Percentiles rank a stretch among this genome's conserved stretches.
phyloP scores from a whole-genome alignment of 257 asterid species.

The Ajuga chamaepitys region DNA sequence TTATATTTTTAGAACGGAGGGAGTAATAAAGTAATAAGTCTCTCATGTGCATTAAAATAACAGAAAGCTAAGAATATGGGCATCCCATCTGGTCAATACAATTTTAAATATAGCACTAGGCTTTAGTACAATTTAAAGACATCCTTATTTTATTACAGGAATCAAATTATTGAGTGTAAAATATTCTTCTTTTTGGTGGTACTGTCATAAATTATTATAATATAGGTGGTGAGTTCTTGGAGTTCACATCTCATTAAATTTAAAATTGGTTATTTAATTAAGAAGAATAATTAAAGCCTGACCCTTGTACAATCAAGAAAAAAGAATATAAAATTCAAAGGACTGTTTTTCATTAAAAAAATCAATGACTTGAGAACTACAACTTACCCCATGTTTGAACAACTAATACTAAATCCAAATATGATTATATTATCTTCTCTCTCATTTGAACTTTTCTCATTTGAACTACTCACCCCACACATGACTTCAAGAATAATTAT shows the following conservation, averaged over 20 bases:
- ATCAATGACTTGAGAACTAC: background rate
- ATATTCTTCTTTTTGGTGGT: background rate
- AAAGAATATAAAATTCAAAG: background rate
- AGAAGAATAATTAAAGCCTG: slow-evolving; percentile 15
- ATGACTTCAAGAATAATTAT: background rate
- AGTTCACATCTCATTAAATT: slow-evolving; percentile 16
- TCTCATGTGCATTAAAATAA: slow-evolving; percentile 22
- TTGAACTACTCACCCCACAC: slow-evolving; percentile 15
- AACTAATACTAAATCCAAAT: slow-evolving; percentile 1
- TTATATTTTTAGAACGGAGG: no score
- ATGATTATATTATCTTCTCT: slow-evolving; percentile 4
- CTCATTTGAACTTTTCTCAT: slow-evolving; percentile 20
- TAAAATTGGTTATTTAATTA: slow-evolving; percentile 9
- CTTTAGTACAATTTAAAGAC: slow-evolving; percentile 5
- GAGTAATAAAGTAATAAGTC: slow-evolving; percentile 12
- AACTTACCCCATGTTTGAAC: slow-evolving; percentile 14
- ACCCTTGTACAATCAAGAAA: slow-evolving; percentile 18
- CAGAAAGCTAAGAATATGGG: slow-evolving; percentile 18
- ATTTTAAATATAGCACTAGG: slow-evolving; percentile 9
- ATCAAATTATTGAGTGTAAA: slow-evolving; percentile 2
- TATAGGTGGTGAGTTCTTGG: slow-evolving; percentile 22
- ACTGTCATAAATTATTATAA: background rate
- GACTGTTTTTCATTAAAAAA: background rate
- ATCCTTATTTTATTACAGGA: slow-evolving; percentile 11
- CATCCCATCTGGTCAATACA: slow-evolving; percentile 27